Evolutionary conservation across 2,329 filamentous ascomycete genomes (phyloP).

Genomic region (Pestalotiopsis sp.): DNA sequence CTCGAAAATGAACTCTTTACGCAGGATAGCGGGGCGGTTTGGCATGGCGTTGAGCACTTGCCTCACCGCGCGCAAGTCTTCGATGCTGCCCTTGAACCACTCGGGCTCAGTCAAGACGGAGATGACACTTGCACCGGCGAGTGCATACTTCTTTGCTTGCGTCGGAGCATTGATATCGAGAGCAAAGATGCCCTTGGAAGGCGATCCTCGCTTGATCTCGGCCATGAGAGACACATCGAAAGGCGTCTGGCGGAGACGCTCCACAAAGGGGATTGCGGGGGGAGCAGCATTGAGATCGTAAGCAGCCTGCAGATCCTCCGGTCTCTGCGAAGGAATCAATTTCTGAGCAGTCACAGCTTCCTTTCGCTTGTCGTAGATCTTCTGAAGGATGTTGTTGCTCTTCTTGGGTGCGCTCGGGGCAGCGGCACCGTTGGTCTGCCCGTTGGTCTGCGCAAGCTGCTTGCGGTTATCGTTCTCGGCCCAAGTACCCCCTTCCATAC

Average conservation of each 20-base stretch:
- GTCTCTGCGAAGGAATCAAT: constrained; percentile 78
- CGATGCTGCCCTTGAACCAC: constrained; percentile 98
- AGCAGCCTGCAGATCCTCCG: constrained; percentile 79
- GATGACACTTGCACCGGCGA: constrained; percentile 93
- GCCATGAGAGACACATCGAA: constrained; percentile 94
- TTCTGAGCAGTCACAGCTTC: constrained; percentile 79
- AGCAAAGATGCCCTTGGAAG: constrained; percentile 93
- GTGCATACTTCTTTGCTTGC: constrained; percentile 88
- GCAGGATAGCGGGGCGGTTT: constrained; percentile 85
- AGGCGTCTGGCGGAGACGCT: constrained; percentile 76
- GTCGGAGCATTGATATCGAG: constrained; percentile 83
- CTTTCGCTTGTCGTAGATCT: constrained; percentile 83
- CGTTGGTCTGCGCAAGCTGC: constrained; percentile 35
- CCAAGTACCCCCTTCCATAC: constrained; percentile 89
- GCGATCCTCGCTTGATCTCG: constrained; percentile 95
- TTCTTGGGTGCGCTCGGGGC: constrained; percentile 42
- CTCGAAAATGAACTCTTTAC: constrained; percentile 97
- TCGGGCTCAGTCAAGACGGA: constrained; percentile 98
- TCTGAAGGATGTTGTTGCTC: constrained; percentile 83
- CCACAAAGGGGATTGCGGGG: constrained; percentile 77
- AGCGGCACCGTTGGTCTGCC: constrained; percentile 27
- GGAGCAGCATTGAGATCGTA: constrained; percentile 85
- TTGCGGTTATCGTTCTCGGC: constrained; percentile 68
- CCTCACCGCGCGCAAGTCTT: constrained; percentile 84
- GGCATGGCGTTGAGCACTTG: constrained; percentile 89